Evolutionary conservation across 192 early-diverging fungal species (phyloP), one percentile per base, ranked within the genome.

Genomic region (Phlyctochytrium planicorne): DNA sequence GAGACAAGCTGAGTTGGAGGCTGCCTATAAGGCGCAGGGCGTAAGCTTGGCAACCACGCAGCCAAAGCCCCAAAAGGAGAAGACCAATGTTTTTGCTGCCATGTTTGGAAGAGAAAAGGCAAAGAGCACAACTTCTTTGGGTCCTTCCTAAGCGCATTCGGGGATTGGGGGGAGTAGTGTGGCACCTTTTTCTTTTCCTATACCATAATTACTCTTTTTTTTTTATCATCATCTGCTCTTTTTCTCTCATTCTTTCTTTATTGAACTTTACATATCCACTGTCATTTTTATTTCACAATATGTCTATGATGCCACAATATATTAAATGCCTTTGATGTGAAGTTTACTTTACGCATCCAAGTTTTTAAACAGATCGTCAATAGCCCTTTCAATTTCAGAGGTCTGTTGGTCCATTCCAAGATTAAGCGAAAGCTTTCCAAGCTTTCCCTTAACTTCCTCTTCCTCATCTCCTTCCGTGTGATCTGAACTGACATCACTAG

Each of bases 1-100:
- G 24, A 57, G 53, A 59, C 70, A 72, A 64, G 56, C 62, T 37
- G 29, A 64, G 40, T 59, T 72, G 53, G 70, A 72, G 56, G 31
- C 14, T 10, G 70, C 70, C 6, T 72, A 61, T 36, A 27, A 40
- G 24, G 70, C 65, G 56, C 70, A 72, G 30, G 70, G 70, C 6
- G 70, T 72, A 14, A 59, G 59, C 23, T 59, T 72, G 24, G 70
- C 65, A 32, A 47, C 53, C 3, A 64, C 59, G 25, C 40, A 47
- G 20, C 40, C 40, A 6, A 72, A 72, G 59, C 61, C 64, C 29
- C 63, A 66, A n/a, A 14, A 57, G 55, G 55, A 57, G 12, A 57
- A 57, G 55, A 10, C 40, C 12, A 57, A 29, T 27, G 55, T 14
- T 12, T 57, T 57, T 25, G 10, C 20, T 14, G 10, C 27, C 12